These are phyloP conservation scores for Alternaria novae-zelandiae DNA, from an alignment of 2,329 filamentous ascomycete genomes.

Conservation along the genomic window DNA sequence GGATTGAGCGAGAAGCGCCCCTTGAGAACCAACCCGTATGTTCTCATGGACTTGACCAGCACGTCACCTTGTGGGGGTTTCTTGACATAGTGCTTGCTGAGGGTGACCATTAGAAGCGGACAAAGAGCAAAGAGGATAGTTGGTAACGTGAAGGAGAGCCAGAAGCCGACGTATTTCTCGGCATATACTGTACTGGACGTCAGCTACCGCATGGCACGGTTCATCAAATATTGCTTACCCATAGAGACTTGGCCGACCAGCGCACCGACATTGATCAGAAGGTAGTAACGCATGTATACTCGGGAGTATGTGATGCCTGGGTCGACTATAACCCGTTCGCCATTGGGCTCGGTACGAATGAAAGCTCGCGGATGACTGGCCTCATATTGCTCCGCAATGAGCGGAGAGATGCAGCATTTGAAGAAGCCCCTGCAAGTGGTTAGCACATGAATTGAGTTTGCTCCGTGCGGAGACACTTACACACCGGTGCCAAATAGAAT, in stretches of 20 bases:
- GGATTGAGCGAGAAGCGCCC: slow-evolving; percentile 66
- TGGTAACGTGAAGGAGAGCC: slow-evolving; percentile 71
- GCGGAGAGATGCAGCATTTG: slow-evolving; percentile 57
- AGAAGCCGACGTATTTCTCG: slow-evolving; percentile 77
- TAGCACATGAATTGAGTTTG: neutral
- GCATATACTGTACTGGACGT: slow-evolving; percentile 60
- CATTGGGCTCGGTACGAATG: slow-evolving; percentile 59
- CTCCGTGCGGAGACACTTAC: neutral
- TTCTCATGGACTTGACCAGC: slow-evolving; percentile 67
- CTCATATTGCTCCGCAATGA: slow-evolving; percentile 72
- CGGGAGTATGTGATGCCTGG: slow-evolving; percentile 69
- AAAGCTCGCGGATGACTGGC: slow-evolving; percentile 58
- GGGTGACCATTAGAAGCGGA: slow-evolving; percentile 60
- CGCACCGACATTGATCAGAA: slow-evolving; percentile 72
- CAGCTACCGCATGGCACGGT: neutral
- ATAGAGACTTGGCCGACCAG: slow-evolving; percentile 68
- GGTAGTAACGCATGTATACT: slow-evolving; percentile 73
- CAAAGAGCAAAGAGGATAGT: slow-evolving; percentile 67
- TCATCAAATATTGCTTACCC: slow-evolving; percentile 24
- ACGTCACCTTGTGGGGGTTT: slow-evolving; percentile 74
- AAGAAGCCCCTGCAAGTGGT: slow-evolving; percentile 43
- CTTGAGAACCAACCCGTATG: slow-evolving; percentile 66
- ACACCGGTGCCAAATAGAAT: slow-evolving; percentile 52
- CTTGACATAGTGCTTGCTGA: slow-evolving; percentile 35
- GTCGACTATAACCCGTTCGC: slow-evolving; percentile 72